Base-by-base conservation (phyloP, 176 grass and related monocot genomes). In the Aegilops sharonensis region DNA sequence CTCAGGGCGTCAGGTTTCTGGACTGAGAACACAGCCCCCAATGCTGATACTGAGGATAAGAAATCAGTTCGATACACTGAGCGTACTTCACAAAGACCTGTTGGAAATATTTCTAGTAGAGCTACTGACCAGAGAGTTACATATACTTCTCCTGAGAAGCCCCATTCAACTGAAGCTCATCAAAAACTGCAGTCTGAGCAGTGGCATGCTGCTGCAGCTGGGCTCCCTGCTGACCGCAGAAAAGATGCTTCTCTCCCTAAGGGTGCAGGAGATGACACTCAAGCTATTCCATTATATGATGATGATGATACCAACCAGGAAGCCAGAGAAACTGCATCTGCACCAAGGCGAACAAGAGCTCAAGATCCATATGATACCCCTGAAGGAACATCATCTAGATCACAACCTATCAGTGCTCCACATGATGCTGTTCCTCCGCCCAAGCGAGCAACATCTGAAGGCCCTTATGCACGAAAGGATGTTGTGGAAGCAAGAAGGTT, bases 151-250 rank as follows among this genome's bases (percentile, higher is more conserved):
- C 31, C 70, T 76, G 65, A 21, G 59, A 82, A 82, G 30, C 60
- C 52, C 31, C 69, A 13, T 60, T 25, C 57, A 35, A 72, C 18
- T 72, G 52, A 71, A 72, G 50, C 11, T 23, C 52, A 63, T 43
- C 77, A 63, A 13, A 72, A 39, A 39, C 78, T 37, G 68, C 78
- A 74, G 68, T 23, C 78, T 65, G 39, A 81, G 68, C 9, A 81
- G 21, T 81, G 78, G 85, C 57, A 87, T 73, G 15, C 37, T 64
- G 40, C 78, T 65, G 25, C 8, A 87, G 23, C 85, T 76, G 78
- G 69, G 40, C 35, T 56, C 27, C 56, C 75, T 47, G 43, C 43
- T 13, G 72, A 75, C 43, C 43, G 63, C 23, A 66, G 13, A 81
- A 65, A 82, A 56, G 64, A n/a, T 36, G 48, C 66, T 60, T 9